Evolutionary conservation across 495 filamentous ascomycete species (phyloP).

Genomic region (Penicillium manginii): DNA sequence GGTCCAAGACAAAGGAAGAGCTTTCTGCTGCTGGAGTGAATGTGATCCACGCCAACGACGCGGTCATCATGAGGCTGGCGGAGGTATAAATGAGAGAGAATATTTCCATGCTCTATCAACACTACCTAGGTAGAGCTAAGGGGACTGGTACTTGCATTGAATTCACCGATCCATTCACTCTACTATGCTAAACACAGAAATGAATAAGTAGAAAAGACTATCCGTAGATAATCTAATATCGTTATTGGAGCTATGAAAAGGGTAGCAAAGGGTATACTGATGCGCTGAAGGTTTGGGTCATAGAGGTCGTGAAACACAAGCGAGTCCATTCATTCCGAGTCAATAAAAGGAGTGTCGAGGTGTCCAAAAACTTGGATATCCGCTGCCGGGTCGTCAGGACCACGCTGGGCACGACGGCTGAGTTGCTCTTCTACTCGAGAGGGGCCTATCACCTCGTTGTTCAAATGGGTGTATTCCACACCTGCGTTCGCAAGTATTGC

Average conservation of each 20-base stretch:
- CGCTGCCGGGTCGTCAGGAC: slow-evolving; percentile 50
- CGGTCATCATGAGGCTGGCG: slow-evolving; percentile 50
- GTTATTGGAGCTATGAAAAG: slow-evolving; percentile 19
- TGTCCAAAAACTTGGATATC: slow-evolving; percentile 55
- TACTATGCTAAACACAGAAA: neutral
- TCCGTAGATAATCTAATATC: neutral
- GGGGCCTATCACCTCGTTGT: slow-evolving; percentile 92
- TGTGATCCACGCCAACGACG: slow-evolving; percentile 52
- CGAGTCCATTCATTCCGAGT: neutral
- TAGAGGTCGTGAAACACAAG: neutral
- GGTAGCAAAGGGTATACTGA: neutral
- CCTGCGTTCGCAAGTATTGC: slow-evolving; percentile 88
- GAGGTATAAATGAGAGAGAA: neutral
- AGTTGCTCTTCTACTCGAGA: slow-evolving; percentile 82
- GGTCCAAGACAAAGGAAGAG: slow-evolving; percentile 60
- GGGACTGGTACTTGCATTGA: neutral
- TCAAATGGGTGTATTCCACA: slow-evolving; percentile 95
- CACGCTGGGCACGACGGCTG: slow-evolving; percentile 72
- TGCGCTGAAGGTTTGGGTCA: neutral
- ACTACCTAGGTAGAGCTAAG: neutral
- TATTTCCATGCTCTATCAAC: neutral
- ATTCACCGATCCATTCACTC: neutral
- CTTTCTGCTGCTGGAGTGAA: slow-evolving; percentile 57
- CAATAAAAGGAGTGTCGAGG: slow-evolving; percentile 6
- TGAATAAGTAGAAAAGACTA: neutral